Evolutionary conservation across 1,284 basidiomycete species (phyloP).

Genomic region (Porogramme epimiltina): DNA sequence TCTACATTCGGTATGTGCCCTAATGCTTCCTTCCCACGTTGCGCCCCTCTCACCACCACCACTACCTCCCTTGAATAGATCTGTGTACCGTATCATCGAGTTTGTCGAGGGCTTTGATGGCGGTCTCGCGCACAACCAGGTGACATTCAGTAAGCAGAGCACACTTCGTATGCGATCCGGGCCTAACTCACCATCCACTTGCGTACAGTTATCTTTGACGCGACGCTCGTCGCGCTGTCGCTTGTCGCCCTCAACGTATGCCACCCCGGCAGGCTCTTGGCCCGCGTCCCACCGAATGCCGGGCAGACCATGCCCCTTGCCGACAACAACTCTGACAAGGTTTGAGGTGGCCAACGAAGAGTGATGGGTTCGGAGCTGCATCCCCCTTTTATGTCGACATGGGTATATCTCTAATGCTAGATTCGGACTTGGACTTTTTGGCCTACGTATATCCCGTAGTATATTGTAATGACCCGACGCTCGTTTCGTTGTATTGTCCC

Average conservation of each 20-base stretch:
- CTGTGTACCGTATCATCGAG: conserved; percentile 33
- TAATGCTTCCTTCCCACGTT: not conserved
- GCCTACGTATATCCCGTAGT: no score
- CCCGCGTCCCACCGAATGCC: no score
- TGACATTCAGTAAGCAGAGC: conserved; percentile 45
- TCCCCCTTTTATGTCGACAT: no score
- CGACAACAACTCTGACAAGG: not conserved
- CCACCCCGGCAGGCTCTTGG: conserved; percentile 42
- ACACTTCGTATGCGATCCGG: not conserved
- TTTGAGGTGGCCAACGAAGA: no score
- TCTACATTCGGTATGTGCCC: conserved; percentile 16
- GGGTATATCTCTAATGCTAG: no score
- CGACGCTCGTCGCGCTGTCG: conserved; percentile 54
- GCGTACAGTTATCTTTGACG: conserved; percentile 48
- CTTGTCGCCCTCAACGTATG: conserved; percentile 54
- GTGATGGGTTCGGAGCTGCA: no score
- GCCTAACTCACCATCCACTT: not conserved
- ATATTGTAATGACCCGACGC: no score
- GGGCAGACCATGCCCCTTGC: no score
- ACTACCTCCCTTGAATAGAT: not conserved
- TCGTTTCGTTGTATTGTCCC: no score
- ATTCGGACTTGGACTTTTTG: no score
- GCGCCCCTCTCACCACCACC: no score
- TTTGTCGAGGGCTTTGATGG: conserved; percentile 53
- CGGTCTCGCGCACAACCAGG: conserved; percentile 47